A percentile compares a stretch with the other conserved stretches of the same genome.
Conservation (phyloP, 768 basidiomycete species). For the Suillus spraguei region DNA sequence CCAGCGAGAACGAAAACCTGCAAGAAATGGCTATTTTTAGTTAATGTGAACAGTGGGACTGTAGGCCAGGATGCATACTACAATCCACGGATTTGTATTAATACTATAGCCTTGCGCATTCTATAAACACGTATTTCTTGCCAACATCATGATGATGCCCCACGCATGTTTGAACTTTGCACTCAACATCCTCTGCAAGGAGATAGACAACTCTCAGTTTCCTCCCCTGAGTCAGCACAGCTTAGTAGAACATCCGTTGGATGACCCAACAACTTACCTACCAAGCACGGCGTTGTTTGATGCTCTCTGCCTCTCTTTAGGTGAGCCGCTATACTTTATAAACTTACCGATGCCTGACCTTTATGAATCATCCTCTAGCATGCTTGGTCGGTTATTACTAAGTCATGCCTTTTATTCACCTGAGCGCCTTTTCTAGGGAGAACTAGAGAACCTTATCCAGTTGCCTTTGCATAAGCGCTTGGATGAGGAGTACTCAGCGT, state of each 20-base stretch:
- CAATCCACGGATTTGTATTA: too few species aligned
- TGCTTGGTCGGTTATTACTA: background rate
- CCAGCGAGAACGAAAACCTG: too few species aligned
- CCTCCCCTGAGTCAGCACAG: background rate
- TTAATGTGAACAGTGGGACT: too few species aligned
- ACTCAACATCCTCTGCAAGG: background rate
- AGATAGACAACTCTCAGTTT: background rate
- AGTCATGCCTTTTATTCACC: background rate
- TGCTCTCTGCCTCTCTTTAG: background rate
- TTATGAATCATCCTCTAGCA: background rate
- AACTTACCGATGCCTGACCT: too few species aligned
- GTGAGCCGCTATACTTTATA: background rate
- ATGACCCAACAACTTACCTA: background rate
- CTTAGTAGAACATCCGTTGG: conserved; percentile 6
- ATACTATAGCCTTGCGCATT: too few species aligned
- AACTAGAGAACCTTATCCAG: conserved; percentile 1
- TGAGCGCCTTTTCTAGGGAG: background rate
- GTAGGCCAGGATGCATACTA: too few species aligned
- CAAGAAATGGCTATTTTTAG: too few species aligned
- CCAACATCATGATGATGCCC: background rate
- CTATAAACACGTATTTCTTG: too few species aligned
- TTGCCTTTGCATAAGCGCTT: too few species aligned
- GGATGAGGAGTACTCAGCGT: too few species aligned
- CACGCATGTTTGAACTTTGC: conserved; percentile 1
- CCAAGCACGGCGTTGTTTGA: background rate